Percentiles rank a stretch among this genome's conserved stretches.
Evolutionary conservation across 1,284 basidiomycete genomes (phyloP).

Genomic region (Cutaneotrichosporon mucoides): DNA sequence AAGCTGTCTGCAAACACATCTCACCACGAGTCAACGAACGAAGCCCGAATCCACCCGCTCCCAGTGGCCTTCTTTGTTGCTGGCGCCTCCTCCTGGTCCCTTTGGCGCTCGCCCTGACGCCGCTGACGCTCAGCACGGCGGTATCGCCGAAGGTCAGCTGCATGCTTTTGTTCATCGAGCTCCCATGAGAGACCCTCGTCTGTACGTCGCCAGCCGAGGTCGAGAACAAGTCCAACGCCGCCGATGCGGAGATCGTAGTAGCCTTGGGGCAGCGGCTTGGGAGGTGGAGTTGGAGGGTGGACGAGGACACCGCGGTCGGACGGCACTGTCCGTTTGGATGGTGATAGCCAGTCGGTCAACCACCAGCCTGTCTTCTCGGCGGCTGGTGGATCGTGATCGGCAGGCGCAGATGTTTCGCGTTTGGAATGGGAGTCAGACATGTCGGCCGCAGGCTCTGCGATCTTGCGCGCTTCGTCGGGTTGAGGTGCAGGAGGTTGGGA

Average conservation of each 20-base stretch:
- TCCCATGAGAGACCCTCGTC: slow-evolving; percentile 41
- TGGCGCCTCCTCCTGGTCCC: not conserved
- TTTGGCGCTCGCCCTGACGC: not conserved
- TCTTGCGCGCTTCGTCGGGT: too few species aligned
- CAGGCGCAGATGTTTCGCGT: too few species aligned
- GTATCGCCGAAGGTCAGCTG: not conserved
- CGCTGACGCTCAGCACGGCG: not conserved
- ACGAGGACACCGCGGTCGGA: not conserved
- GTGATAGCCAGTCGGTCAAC: slow-evolving; percentile 8
- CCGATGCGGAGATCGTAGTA: slow-evolving; percentile 35
- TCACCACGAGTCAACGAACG: slow-evolving; percentile 14
- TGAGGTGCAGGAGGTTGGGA: too few species aligned
- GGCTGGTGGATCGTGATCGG: too few species aligned
- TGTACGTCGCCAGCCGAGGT: slow-evolving; percentile 34
- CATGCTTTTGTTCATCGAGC: slow-evolving; percentile 20
- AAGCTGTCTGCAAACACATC: not conserved
- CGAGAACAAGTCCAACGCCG: slow-evolving; percentile 37
- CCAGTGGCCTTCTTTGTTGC: not conserved
- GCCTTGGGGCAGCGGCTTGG: slow-evolving; percentile 19
- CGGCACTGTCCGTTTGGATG: not conserved
- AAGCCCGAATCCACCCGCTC: slow-evolving; percentile 6
- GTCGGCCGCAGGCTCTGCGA: too few species aligned
- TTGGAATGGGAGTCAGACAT: too few species aligned
- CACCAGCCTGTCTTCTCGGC: not conserved
- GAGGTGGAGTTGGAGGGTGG: not conserved